Conservation (phyloP, 1,284 basidiomycete species). For the Ganoderma lucidum region DNA sequence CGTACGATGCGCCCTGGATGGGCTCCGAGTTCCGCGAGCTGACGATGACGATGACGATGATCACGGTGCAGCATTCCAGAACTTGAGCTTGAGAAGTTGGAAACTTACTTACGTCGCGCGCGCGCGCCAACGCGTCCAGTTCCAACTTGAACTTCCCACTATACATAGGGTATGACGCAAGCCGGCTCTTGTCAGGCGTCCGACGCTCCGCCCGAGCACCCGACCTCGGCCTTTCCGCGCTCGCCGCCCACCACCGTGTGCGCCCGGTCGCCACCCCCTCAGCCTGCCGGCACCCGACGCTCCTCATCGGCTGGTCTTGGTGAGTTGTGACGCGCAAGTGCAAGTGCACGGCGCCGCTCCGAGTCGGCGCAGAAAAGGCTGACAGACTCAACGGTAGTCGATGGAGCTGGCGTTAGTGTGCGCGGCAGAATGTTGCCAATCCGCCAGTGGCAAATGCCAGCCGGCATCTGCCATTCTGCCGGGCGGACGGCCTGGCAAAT, state of each 20-base stretch:
- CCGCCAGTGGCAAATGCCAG: too few species aligned
- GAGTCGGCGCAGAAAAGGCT: too few species aligned
- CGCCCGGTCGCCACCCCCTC: background rate
- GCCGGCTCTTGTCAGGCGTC: conserved; percentile 2
- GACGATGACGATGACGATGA: background rate
- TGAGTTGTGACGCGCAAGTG: too few species aligned
- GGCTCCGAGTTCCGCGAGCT: background rate
- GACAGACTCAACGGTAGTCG: too few species aligned
- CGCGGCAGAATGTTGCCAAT: too few species aligned
- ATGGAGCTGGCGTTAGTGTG: background rate
- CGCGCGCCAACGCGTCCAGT: background rate
- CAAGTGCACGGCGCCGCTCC: too few species aligned
- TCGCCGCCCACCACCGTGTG: background rate
- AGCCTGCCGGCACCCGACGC: too few species aligned
- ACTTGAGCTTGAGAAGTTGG: background rate
- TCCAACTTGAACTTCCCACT: too few species aligned
- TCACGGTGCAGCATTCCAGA: background rate
- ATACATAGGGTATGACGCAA: background rate
- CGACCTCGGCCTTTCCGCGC: conserved; percentile 3
- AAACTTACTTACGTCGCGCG: background rate
- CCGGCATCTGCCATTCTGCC: too few species aligned
- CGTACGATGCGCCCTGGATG: background rate
- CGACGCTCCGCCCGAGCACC: background rate
- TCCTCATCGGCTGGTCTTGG: too few species aligned
- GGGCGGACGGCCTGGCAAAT: too few species aligned